These are phyloP conservation scores for Pseudoperonospora humuli DNA, from an alignment of 352 stramenopile species.

Conservation along the genomic window DNA sequence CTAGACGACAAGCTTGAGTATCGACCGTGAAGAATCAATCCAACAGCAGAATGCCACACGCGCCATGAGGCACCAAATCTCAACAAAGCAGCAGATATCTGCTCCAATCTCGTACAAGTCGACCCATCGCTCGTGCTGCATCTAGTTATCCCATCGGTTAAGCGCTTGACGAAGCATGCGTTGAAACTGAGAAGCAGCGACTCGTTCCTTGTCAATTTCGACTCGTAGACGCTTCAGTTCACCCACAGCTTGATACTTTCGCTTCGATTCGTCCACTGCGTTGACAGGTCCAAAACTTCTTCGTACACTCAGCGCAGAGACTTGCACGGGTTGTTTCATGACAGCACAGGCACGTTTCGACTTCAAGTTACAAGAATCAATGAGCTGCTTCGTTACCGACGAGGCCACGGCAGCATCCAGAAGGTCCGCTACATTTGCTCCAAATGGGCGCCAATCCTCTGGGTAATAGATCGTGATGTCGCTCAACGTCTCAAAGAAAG, in stretches of 20 bases:
- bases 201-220: constrained; percentile 47
- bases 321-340: constrained; percentile 11
- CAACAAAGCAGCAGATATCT: too few species aligned
- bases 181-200: constrained; percentile 40
- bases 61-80: too few species aligned
- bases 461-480: constrained; percentile 44
- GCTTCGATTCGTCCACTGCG: constrained; percentile 10
- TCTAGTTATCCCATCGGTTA: constrained; percentile 32
- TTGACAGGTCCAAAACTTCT: constrained; percentile 28
- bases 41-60: too few species aligned
- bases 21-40: too few species aligned
- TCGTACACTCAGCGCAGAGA: constrained; percentile 32
- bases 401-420: constrained; percentile 7
- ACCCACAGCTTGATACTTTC: constrained; percentile 19
- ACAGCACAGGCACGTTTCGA: constrained; percentile 4
- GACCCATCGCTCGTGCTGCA: neutral
- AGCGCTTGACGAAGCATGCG: constrained; percentile 54
- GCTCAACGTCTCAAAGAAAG: constrained; percentile 49
- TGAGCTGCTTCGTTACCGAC: neutral
- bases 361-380: neutral
- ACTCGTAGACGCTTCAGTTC: constrained; percentile 41
- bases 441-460: constrained; percentile 14
- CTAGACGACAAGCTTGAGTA: too few species aligned
- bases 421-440: constrained; percentile 7
- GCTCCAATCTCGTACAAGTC: neutral